These are phyloP conservation scores for Symbiodinium natans DNA, from an alignment of 73 alveolate species.

Conservation along the genomic window DNA sequence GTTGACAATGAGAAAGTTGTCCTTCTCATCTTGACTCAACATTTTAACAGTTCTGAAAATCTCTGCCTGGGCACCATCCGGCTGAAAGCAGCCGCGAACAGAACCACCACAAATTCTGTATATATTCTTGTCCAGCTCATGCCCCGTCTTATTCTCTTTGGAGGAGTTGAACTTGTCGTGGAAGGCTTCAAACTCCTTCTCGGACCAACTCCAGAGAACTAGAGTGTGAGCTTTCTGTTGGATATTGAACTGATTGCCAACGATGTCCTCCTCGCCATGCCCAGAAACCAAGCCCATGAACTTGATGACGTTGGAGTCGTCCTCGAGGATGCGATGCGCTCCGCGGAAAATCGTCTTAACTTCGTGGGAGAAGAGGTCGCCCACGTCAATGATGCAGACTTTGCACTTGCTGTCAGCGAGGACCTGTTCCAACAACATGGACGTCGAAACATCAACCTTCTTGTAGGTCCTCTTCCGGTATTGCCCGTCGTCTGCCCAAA, in stretches of 20 bases:
- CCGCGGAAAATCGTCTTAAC: not conserved
- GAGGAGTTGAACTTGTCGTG: too few species aligned
- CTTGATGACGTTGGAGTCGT: not conserved
- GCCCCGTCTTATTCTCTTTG: too few species aligned
- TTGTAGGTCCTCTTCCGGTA: not conserved
- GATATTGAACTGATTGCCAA: not conserved
- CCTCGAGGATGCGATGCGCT: not conserved
- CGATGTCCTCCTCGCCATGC: constrained; percentile 1
- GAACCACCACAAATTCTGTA: too few species aligned
- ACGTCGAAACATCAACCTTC: not conserved
- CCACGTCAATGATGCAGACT: constrained; percentile 8
- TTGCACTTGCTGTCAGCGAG: not conserved
- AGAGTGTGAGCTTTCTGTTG: not conserved
- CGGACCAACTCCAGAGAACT: not conserved
- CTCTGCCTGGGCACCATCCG: not conserved
- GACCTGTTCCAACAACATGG: not conserved
- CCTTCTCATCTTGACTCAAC: not conserved
- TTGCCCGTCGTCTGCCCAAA: not conserved
- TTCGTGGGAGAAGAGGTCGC: not conserved
- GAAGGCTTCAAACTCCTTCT: not conserved
- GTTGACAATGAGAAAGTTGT: not conserved
- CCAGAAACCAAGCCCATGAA: constrained; percentile 13
- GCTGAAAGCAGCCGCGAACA: not conserved
- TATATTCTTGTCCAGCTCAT: too few species aligned
- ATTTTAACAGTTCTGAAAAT: not conserved